These are phyloP conservation scores for Pogostemon cablin DNA, from an alignment of 257 asterid genomes.

Conservation along the genomic window DNA sequence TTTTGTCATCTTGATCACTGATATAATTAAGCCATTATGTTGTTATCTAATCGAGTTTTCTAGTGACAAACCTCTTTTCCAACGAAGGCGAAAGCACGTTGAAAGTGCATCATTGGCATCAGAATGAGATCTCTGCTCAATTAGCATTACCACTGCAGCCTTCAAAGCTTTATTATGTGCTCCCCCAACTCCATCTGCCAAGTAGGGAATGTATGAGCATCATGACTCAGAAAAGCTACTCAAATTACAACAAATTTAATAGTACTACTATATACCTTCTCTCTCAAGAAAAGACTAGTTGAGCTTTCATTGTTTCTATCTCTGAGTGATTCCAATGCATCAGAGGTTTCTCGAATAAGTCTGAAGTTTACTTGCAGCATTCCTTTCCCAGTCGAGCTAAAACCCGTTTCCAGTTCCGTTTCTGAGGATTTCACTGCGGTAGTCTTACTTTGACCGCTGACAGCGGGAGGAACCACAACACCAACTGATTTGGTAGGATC, in stretches of 20 bases:
- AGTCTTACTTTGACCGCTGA: neutral
- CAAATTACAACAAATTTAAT: neutral
- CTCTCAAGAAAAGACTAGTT: neutral
- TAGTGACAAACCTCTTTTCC: slow-evolving; percentile 15
- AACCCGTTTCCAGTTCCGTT: neutral
- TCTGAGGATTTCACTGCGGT: neutral
- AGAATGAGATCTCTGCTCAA: slow-evolving; percentile 18
- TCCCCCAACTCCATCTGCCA: slow-evolving; percentile 38
- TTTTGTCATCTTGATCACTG: neutral
- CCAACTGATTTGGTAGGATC: neutral
- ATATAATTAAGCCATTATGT: neutral
- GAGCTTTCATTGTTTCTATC: neutral
- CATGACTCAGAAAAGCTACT: neutral
- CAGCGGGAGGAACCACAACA: slow-evolving; percentile 8
- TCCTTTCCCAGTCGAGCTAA: slow-evolving; percentile 7
- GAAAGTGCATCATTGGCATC: slow-evolving; percentile 25
- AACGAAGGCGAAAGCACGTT: neutral
- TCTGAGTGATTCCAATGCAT: neutral
- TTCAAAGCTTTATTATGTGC: slow-evolving; percentile 10
- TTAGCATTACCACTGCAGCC: slow-evolving; percentile 18
- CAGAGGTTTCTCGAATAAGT: slow-evolving; percentile 32
- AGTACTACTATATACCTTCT: slow-evolving; percentile 42
- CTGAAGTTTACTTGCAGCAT: slow-evolving; percentile 31
- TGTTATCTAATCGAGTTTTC: neutral
- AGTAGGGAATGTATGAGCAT: neutral